Percentiles rank a stretch among this genome's conserved stretches.
These are phyloP conservation scores for Dipteronia sinensis DNA, from an alignment of 345 rosid species.

Conservation along the genomic window DNA sequence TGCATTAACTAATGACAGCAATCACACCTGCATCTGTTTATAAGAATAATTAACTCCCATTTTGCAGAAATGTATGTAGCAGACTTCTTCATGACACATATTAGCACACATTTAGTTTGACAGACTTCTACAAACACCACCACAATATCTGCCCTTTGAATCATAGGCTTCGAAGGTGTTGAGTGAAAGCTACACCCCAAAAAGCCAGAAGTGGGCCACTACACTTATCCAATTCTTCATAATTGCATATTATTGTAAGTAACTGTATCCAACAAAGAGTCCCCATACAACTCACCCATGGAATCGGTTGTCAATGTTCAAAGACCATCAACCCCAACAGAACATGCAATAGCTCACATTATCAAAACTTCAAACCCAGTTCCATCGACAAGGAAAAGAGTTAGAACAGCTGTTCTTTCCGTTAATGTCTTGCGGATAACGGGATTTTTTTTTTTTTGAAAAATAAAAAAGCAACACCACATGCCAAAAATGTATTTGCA, in stretches of 20 bases:
- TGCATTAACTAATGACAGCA: background rate
- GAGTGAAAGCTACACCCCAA: background rate
- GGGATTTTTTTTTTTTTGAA: too few relatives aligned
- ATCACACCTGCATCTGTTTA: background rate
- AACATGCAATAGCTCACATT: background rate
- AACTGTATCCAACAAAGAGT: background rate
- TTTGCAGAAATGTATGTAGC: background rate
- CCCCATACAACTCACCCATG: background rate
- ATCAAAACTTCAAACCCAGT: conserved; percentile 4
- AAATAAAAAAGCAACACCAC: too few relatives aligned
- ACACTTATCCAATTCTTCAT: background rate
- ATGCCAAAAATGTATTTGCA: too few relatives aligned
- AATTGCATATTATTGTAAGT: background rate
- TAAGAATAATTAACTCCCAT: background rate
- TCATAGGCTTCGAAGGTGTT: background rate
- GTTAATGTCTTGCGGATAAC: background rate
- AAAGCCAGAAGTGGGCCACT: background rate
- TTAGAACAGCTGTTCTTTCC: background rate
- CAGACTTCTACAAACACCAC: background rate
- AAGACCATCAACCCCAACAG: background rate
- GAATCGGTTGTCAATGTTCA: background rate
- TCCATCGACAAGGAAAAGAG: background rate
- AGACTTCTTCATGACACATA: background rate
- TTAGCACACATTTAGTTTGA: background rate
- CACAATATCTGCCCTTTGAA: background rate